Percentiles rank a stretch among this genome's conserved stretches.
Evolutionary conservation across 441 rosid genomes (phyloP).

Genomic region (Isatis lusitanica): DNA sequence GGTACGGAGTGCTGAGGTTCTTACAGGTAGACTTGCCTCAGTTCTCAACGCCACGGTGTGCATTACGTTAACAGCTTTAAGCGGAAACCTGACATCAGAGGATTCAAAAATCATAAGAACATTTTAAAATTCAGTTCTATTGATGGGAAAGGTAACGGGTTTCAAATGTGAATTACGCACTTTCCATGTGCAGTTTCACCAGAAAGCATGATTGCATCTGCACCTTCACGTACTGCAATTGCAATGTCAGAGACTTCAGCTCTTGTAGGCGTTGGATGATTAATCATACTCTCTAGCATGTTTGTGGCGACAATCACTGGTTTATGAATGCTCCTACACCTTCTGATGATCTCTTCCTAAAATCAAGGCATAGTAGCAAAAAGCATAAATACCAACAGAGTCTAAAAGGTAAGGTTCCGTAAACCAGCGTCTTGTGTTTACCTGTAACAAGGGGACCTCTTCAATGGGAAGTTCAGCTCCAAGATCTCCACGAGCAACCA

Average conservation of each 20-base stretch:
- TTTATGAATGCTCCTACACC: constrained; percentile 83
- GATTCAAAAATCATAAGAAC: not conserved
- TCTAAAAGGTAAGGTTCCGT: not conserved
- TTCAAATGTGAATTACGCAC: constrained; percentile 37
- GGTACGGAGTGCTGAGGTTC: constrained; percentile 54
- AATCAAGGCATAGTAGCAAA: constrained; percentile 12
- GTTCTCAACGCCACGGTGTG: constrained; percentile 88
- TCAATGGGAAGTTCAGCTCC: constrained; percentile 99
- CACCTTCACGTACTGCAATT: constrained; percentile 93
- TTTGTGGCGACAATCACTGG: constrained; percentile 96
- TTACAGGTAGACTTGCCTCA: constrained; percentile 73
- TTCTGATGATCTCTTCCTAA: constrained; percentile 88
- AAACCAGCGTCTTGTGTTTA: constrained; percentile 22
- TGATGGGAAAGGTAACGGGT: not conserved
- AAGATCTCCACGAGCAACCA: constrained; percentile 99
- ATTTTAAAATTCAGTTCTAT: not conserved
- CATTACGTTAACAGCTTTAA: constrained; percentile 96
- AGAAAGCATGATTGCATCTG: constrained; percentile 97
- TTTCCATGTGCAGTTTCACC: constrained; percentile 99
- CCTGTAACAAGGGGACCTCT: constrained; percentile 95
- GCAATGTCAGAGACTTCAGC: constrained; percentile 99
- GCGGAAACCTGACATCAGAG: constrained; percentile 56
- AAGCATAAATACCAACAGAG: constrained; percentile 8
- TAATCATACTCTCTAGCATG: constrained; percentile 98
- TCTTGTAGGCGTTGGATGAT: constrained; percentile 97